phyloP scores from a whole-genome alignment of 1,284 basidiomycete genomes.

The Somion occarium region DNA sequence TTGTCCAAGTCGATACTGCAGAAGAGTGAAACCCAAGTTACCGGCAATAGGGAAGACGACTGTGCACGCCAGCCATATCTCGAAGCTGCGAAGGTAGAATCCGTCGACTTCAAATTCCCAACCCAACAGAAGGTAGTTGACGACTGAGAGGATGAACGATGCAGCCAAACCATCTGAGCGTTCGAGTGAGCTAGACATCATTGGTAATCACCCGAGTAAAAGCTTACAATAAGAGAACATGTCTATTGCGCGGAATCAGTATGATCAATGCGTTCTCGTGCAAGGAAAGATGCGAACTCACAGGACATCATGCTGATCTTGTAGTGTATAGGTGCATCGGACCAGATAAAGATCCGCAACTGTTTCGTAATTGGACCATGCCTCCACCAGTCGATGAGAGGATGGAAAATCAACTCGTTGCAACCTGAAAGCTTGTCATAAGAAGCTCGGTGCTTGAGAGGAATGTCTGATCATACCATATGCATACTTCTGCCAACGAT shows the following conservation, averaged over 20 bases:
- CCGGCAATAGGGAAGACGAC: constrained; percentile 74
- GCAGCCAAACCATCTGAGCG: constrained; percentile 66
- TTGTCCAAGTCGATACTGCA: constrained; percentile 76
- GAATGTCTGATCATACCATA: constrained; percentile 69
- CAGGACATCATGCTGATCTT: constrained; percentile 75
- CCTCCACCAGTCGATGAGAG: constrained; percentile 65
- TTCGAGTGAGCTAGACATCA: neutral
- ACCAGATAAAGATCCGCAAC: constrained; percentile 74
- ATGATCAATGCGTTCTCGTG: constrained; percentile 4
- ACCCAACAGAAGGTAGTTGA: constrained; percentile 74
- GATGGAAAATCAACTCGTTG: constrained; percentile 77
- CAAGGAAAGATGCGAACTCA: constrained; percentile 45
- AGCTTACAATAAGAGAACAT: constrained; percentile 80
- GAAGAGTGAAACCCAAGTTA: constrained; percentile 64
- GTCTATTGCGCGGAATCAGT: constrained; percentile 35
- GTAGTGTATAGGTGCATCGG: constrained; percentile 73
- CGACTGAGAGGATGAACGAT: constrained; percentile 56
- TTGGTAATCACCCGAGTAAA: too few species aligned
- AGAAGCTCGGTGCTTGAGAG: neutral
- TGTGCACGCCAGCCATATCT: constrained; percentile 73
- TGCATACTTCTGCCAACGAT: constrained; percentile 85
- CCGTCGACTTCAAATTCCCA: constrained; percentile 55
- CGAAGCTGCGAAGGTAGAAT: constrained; percentile 68
- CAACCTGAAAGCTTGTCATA: constrained; percentile 35
- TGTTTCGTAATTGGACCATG: constrained; percentile 76